These are phyloP conservation scores for Thraustochytrium sp. DNA, from an alignment of 352 stramenopile species.

Conservation along the genomic window DNA sequence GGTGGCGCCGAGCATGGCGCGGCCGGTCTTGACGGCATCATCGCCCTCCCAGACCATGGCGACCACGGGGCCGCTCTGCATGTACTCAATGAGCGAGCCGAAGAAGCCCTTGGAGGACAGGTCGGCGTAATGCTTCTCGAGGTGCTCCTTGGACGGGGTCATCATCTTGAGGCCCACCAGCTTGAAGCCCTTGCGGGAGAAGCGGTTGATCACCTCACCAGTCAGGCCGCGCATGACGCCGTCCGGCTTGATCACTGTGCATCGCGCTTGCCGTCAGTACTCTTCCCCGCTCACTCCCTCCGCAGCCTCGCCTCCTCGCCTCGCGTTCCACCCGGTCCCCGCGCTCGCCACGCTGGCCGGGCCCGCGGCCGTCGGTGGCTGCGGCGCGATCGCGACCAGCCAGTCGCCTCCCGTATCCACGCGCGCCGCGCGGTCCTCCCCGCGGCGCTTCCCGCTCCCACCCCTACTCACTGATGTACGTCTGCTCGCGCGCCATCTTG, in stretches of 20 bases:
- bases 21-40: constrained; percentile 81
- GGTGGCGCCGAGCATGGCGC: constrained; percentile 94
- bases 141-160: constrained; percentile 62
- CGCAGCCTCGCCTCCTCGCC: too few relatives aligned
- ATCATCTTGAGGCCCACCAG: constrained; percentile 89
- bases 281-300: too few relatives aligned
- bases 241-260: constrained; percentile 95
- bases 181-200: constrained; percentile 96
- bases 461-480: constrained; percentile 11
- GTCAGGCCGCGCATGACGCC: constrained; percentile 81
- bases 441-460: background rate
- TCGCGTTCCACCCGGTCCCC: too few relatives aligned
- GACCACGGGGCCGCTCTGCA: constrained; percentile 78
- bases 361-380: too few relatives aligned
- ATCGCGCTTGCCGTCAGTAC: background rate
- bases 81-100: constrained; percentile 88
- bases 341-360: too few relatives aligned
- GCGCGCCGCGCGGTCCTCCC: background rate
- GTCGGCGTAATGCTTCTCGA: constrained; percentile 83
- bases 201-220: constrained; percentile 94
- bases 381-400: too few relatives aligned
- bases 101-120: constrained; percentile 89
- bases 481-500: constrained; percentile 17
- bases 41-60: constrained; percentile 74
- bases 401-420: too few relatives aligned